Evolutionary conservation across 352 stramenopile species (phyloP).

Genomic region (Phytophthora capsici): DNA sequence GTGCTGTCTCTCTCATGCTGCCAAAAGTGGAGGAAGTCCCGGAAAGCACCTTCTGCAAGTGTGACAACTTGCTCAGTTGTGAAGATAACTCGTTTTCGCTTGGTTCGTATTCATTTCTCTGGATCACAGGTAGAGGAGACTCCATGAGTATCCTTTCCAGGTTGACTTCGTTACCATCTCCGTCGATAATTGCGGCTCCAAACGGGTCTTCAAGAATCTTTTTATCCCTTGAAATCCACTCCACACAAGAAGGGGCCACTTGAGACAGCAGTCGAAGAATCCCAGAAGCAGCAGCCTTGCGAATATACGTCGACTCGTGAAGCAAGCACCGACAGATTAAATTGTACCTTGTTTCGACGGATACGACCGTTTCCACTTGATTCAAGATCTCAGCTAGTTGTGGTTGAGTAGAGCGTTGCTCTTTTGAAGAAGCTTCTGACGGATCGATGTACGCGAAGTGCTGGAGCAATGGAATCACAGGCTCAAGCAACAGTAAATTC

Average conservation of each 20-base stretch:
- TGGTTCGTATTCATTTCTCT: constrained; percentile 23
- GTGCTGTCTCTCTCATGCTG: constrained; percentile 35
- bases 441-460: constrained; percentile 64
- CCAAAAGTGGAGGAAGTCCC: constrained; percentile 25
- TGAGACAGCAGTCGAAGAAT: constrained; percentile 44
- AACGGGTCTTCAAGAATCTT: constrained; percentile 46
- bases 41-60: constrained; percentile 40
- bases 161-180: constrained; percentile 8
- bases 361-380: constrained; percentile 38
- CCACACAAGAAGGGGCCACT: constrained; percentile 9
- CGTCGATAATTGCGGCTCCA: constrained; percentile 4
- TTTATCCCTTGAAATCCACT: constrained; percentile 26
- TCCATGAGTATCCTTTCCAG: constrained; percentile 39
- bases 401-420: constrained; percentile 39
- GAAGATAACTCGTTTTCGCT: constrained; percentile 41
- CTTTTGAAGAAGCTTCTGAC: constrained; percentile 19
- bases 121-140: constrained; percentile 31
- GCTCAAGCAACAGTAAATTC: constrained; percentile 28
- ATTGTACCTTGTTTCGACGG: constrained; percentile 23
- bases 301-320: constrained; percentile 55
- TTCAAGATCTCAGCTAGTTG: constrained; percentile 53
- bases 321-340: constrained; percentile 59
- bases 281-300: constrained; percentile 51
- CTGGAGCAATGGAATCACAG: constrained; percentile 55
- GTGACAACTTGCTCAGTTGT: constrained; percentile 37